phyloP scores from a whole-genome alignment of 1,284 basidiomycete species.

The Golubevia sp. region DNA sequence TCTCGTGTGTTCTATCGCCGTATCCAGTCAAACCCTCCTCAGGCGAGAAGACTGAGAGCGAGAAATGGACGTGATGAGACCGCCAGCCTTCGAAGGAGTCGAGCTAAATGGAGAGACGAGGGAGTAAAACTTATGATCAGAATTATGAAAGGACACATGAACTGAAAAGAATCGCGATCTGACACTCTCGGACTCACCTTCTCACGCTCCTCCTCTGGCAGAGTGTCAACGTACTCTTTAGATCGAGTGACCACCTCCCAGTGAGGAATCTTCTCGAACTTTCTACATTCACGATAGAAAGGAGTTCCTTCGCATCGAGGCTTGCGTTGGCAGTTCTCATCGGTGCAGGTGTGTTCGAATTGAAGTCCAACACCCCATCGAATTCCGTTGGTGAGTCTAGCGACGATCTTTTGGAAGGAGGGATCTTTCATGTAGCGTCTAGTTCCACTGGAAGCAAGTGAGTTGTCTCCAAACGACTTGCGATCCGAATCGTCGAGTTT shows the following conservation, averaged over 20 bases:
- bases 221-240: slow-evolving; percentile 63
- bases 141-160: slow-evolving; percentile 3
- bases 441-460: not conserved
- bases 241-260: slow-evolving; percentile 75
- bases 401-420: slow-evolving; percentile 61
- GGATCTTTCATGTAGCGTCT: slow-evolving; percentile 41
- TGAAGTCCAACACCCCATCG: slow-evolving; percentile 85
- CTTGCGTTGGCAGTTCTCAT: slow-evolving; percentile 68
- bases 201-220: slow-evolving; percentile 50
- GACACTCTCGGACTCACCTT: slow-evolving; percentile 65
- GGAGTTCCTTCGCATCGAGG: slow-evolving; percentile 69
- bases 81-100: slow-evolving; percentile 90
- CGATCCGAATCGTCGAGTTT: not conserved
- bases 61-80: slow-evolving; percentile 92
- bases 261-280: slow-evolving; percentile 82
- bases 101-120: not conserved
- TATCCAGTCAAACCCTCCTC: slow-evolving; percentile 47
- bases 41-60: slow-evolving; percentile 77
- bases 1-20: slow-evolving; percentile 20
- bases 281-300: slow-evolving; percentile 78
- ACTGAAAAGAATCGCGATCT: not conserved
- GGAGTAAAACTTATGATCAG: not conserved
- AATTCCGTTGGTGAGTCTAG: slow-evolving; percentile 84
- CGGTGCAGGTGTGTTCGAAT: slow-evolving; percentile 81
- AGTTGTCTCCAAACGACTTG: not conserved